Evolutionary conservation across 768 basidiomycete genomes (phyloP).

Genomic region (Macrolepiota fuliginosa): DNA sequence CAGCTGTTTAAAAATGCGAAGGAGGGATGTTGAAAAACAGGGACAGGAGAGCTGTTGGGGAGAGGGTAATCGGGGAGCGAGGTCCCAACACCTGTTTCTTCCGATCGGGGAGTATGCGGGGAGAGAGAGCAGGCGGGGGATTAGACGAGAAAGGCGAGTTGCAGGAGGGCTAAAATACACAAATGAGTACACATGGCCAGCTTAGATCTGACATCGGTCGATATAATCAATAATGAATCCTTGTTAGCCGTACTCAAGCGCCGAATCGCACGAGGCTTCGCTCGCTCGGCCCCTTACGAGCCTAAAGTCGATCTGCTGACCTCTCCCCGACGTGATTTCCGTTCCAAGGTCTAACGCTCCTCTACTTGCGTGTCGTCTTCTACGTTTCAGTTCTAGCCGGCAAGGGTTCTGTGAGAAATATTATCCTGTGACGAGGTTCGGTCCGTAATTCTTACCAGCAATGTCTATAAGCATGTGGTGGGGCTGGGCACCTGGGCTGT

Average conservation of each 20-base stretch:
- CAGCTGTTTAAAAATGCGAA: conserved; percentile 17
- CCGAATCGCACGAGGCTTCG: conserved; percentile 1
- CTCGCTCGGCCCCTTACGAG: background rate
- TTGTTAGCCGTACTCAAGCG: background rate
- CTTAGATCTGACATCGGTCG: background rate
- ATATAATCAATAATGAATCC: background rate
- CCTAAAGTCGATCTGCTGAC: conserved; percentile 1
- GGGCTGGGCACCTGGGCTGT: background rate
- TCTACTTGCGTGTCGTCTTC: background rate
- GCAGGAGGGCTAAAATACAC: conserved; percentile 1
- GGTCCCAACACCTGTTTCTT: conserved; percentile 1
- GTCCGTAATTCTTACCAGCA: background rate
- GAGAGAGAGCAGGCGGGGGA: background rate
- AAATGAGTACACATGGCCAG: background rate
- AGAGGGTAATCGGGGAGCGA: background rate
- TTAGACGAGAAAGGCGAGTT: background rate
- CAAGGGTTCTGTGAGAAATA: background rate
- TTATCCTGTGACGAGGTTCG: background rate
- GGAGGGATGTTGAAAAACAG: background rate
- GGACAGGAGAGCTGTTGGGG: background rate
- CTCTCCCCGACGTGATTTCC: background rate
- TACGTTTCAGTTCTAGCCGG: background rate
- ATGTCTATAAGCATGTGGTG: background rate
- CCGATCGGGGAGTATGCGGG: background rate
- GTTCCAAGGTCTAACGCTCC: background rate